Evolutionary conservation across 305 asterid genomes (phyloP).

Genomic region (Andrographis paniculata): DNA sequence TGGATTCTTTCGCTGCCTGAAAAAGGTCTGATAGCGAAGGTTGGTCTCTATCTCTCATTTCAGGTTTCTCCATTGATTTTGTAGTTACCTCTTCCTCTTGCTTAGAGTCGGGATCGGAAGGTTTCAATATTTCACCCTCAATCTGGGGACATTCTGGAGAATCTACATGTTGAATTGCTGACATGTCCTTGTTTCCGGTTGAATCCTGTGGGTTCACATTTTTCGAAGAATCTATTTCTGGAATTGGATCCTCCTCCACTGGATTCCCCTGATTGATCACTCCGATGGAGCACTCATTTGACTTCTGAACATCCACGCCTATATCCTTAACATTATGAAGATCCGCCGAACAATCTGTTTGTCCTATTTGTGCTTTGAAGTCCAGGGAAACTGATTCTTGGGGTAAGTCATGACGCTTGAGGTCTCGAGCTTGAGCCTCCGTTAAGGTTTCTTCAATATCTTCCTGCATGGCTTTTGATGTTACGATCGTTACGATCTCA

Average conservation of each 20-base stretch:
- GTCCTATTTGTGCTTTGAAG: constrained; percentile 16
- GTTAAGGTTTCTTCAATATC: constrained; percentile 12
- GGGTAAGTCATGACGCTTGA: constrained; percentile 15
- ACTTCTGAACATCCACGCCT: constrained; percentile 13
- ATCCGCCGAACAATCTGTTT: constrained; percentile 15
- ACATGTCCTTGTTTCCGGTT: constrained; percentile 21
- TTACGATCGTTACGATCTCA: constrained; percentile 8
- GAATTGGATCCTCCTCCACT: constrained; percentile 12
- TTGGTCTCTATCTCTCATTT: constrained; percentile 20
- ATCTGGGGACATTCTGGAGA: constrained; percentile 17
- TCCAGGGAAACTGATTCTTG: constrained; percentile 11
- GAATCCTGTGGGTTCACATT: constrained; percentile 13
- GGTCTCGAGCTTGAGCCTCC: constrained; percentile 15
- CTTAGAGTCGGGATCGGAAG: constrained; percentile 17
- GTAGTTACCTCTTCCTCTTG: constrained; percentile 20
- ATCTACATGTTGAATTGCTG: constrained; percentile 13
- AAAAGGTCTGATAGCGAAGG: constrained; percentile 29
- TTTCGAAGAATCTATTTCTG: constrained; percentile 19
- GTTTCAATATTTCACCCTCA: constrained; percentile 14
- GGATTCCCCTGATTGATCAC: constrained; percentile 18
- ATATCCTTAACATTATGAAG: constrained; percentile 17
- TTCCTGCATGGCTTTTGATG: constrained; percentile 16
- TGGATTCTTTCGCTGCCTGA: constrained; percentile 24
- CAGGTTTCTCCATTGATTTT: constrained; percentile 17
- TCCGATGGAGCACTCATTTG: constrained; percentile 17